A percentile compares a stretch with the other conserved stretches of the same genome.
phyloP scores from a whole-genome alignment of 2,329 filamentous ascomycete species.

The Ascochyta viciae-villosae region DNA sequence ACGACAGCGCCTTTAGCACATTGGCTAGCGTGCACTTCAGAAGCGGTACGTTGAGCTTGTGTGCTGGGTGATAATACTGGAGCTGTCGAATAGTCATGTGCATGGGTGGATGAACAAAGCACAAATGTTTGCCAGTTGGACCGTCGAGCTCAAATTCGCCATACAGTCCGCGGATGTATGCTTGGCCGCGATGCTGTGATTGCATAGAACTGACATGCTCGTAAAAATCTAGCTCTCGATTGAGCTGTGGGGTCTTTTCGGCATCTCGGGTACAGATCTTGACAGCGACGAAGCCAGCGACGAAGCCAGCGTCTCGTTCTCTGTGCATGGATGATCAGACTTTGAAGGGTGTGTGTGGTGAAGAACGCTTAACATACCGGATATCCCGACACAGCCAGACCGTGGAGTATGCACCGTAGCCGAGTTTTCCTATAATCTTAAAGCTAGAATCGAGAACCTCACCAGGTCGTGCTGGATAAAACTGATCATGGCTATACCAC shows the following conservation, averaged over 20 bases:
- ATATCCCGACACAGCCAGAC: conserved; percentile 39
- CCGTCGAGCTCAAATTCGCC: conserved; percentile 30
- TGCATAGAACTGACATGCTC: conserved; percentile 34
- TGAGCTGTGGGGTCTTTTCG: conserved; percentile 14
- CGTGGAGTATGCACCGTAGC: conserved; percentile 35
- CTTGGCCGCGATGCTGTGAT: conserved; percentile 31
- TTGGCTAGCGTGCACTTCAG: conserved; percentile 40
- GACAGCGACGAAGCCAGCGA: conserved; percentile 26
- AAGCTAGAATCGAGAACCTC: conserved; percentile 32
- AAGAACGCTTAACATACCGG: conserved; percentile 28
- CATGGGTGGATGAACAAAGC: conserved; percentile 35
- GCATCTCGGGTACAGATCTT: conserved; percentile 32
- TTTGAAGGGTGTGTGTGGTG: conserved; percentile 22
- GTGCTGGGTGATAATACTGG: conserved; percentile 30
- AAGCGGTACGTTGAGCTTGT: conserved; percentile 24
- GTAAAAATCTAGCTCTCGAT: conserved; percentile 36
- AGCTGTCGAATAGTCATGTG: conserved; percentile 39
- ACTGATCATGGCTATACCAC: conserved; percentile 29
- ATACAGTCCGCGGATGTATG: conserved; percentile 29
- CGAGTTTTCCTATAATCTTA: conserved; percentile 37
- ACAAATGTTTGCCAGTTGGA: conserved; percentile 33
- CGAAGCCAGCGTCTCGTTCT: conserved; percentile 28
- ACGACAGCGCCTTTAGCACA: conserved; percentile 53
- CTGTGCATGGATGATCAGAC: conserved; percentile 23
- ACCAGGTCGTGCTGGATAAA: conserved; percentile 34